Conservation (phyloP, 345 rosid genomes). For the Barbarea vulgaris region DNA sequence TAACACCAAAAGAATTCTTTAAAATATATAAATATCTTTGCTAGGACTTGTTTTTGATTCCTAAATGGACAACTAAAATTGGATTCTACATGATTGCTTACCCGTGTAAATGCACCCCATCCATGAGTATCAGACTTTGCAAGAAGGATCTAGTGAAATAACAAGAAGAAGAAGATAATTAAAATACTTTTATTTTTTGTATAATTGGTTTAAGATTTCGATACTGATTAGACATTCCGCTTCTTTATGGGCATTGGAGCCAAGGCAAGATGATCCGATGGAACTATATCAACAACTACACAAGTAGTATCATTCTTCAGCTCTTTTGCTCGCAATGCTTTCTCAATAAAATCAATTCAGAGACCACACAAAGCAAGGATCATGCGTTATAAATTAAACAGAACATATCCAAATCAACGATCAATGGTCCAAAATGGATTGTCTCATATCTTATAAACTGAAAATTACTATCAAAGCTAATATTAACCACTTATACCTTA, state of each 20-base stretch:
- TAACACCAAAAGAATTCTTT: not conserved
- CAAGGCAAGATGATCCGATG: slow-evolving; percentile 70
- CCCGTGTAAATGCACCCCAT: slow-evolving; percentile 96
- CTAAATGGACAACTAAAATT: too few relatives aligned
- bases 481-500: too few relatives aligned
- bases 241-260: slow-evolving; percentile 75
- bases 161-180: not conserved
- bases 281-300: slow-evolving; percentile 96
- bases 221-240: too few relatives aligned
- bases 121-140: slow-evolving; percentile 83
- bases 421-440: too few relatives aligned
- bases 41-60: too few relatives aligned
- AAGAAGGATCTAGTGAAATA: slow-evolving; percentile 67
- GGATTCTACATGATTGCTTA: slow-evolving; percentile 24
- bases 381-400: too few relatives aligned
- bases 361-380: too few relatives aligned
- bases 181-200: not conserved
- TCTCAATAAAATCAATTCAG: slow-evolving; percentile 51
- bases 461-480: too few relatives aligned
- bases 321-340: slow-evolving; percentile 94
- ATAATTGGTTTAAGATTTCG: too few relatives aligned
- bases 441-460: too few relatives aligned
- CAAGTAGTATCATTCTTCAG: slow-evolving; percentile 99
- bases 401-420: too few relatives aligned
- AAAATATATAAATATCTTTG: not conserved